Evolutionary conservation across 2,329 filamentous ascomycete genomes (phyloP).

Genomic region (Pseudogymnoascus sp.): DNA sequence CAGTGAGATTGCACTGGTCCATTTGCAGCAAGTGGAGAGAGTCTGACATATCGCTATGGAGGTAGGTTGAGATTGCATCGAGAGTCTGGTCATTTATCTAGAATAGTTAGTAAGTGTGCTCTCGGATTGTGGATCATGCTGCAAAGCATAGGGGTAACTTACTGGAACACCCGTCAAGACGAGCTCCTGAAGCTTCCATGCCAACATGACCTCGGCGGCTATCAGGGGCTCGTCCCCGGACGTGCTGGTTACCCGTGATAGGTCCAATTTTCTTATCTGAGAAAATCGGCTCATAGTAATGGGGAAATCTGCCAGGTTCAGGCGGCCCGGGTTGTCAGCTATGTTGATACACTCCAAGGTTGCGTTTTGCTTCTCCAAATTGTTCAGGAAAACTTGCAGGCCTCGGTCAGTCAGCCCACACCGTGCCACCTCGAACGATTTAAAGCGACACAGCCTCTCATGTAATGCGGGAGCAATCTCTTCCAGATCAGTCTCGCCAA

Average conservation of each 20-base stretch:
- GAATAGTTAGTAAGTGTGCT: constrained; percentile 18
- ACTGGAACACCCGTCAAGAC: constrained; percentile 53
- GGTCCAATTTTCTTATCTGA: constrained; percentile 55
- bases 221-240: constrained; percentile 56
- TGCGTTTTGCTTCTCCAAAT: constrained; percentile 53
- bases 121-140: neutral
- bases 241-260: constrained; percentile 56
- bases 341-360: constrained; percentile 60
- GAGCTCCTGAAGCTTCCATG: constrained; percentile 59
- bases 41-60: constrained; percentile 50
- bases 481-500: constrained; percentile 64
- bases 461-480: constrained; percentile 57
- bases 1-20: constrained; percentile 58
- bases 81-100: constrained; percentile 52
- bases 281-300: constrained; percentile 58
- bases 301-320: constrained; percentile 56
- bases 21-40: constrained; percentile 53
- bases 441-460: constrained; percentile 53
- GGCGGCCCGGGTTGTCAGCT: constrained; percentile 55
- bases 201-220: constrained; percentile 53
- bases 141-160: constrained; percentile 9
- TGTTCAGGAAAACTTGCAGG: constrained; percentile 54
- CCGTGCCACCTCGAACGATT: constrained; percentile 57
- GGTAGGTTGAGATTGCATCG: constrained; percentile 56
- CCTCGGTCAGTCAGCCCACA: constrained; percentile 51